These are phyloP conservation scores for Apium graveolens DNA, from an alignment of 129 eudicot species.

Conservation along the genomic window DNA sequence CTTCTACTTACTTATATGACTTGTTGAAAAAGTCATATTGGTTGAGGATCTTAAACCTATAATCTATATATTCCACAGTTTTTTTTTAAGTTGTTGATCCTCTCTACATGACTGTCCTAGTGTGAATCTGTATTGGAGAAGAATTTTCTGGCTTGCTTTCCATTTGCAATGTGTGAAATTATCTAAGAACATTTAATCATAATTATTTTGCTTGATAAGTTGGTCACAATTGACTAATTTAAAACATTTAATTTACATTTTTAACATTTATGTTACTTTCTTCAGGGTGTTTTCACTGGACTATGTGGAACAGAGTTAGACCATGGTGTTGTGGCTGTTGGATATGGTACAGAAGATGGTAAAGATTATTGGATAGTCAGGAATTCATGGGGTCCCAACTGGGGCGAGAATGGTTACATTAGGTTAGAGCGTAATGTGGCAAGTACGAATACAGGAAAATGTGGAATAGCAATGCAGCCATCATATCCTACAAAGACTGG, in stretches of 20 bases:
- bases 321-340: constrained; percentile 84
- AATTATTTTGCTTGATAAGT: neutral
- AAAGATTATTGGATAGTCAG: constrained; percentile 80
- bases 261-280: neutral
- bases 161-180: neutral
- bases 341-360: constrained; percentile 69
- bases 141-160: neutral
- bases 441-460: constrained; percentile 37
- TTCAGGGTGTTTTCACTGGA: constrained; percentile 78
- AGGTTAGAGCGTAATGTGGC: constrained; percentile 61
- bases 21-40: neutral
- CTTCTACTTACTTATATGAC: too few species aligned
- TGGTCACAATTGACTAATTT: neutral
- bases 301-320: constrained; percentile 65
- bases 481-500: constrained; percentile 66
- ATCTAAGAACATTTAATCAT: neutral
- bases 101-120: neutral
- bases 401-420: constrained; percentile 89
- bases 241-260: neutral
- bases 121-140: neutral
- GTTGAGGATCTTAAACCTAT: neutral
- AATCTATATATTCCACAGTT: too few species aligned
- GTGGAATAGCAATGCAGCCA: constrained; percentile 83
- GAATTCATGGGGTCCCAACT: constrained; percentile 83
- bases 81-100: too few species aligned